Conservation (phyloP, 2,329 filamentous ascomycete species). For the Tolypocladium amazonense region DNA sequence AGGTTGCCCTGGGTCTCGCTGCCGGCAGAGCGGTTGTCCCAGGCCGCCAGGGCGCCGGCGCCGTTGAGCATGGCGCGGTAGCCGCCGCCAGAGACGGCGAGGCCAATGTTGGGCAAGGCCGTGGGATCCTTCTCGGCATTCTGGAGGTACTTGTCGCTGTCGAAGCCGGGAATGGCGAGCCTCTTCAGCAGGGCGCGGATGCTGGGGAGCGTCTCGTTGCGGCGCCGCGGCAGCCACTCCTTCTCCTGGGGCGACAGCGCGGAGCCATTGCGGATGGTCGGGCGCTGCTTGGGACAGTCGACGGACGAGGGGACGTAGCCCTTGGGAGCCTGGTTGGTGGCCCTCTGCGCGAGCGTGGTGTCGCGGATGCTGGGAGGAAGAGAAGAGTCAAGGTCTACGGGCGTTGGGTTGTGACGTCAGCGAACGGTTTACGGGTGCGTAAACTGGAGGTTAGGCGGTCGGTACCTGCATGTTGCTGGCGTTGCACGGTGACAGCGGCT, state of each 20-base stretch:
- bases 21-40: constrained; percentile 57
- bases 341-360: constrained; percentile 11
- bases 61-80: constrained; percentile 82
- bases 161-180: constrained; percentile 66
- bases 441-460: not conserved
- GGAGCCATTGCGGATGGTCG: constrained; percentile 53
- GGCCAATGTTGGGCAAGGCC: constrained; percentile 48
- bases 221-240: constrained; percentile 61
- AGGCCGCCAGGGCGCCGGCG: constrained; percentile 68
- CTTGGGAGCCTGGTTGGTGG: constrained; percentile 21
- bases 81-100: constrained; percentile 75
- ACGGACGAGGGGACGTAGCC: constrained; percentile 62
- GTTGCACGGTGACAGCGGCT: not conserved
- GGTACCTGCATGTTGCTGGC: not conserved
- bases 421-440: not conserved
- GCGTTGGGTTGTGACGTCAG: not conserved
- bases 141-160: constrained; percentile 60
- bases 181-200: constrained; percentile 64
- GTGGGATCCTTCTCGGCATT: constrained; percentile 17
- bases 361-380: constrained; percentile 2
- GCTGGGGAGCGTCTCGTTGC: constrained; percentile 63
- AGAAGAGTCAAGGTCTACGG: not conserved
- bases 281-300: constrained; percentile 58
- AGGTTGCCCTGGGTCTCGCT: constrained; percentile 48
- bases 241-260: constrained; percentile 57